These are phyloP conservation scores for Cercospora sesami DNA, from an alignment of 2,329 filamentous ascomycete genomes.

Conservation along the genomic window DNA sequence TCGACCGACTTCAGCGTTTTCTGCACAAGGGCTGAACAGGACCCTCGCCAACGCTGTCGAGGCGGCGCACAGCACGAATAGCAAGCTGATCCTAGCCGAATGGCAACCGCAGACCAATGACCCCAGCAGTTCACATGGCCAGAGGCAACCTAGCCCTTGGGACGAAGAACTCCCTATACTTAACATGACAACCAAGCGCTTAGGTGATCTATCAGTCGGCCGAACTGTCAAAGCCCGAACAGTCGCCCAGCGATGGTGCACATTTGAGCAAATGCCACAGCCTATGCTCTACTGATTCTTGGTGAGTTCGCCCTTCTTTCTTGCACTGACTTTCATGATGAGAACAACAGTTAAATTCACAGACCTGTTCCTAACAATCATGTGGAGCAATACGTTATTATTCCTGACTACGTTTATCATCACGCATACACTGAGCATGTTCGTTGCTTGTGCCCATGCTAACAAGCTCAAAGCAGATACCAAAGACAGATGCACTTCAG, in stretches of 20 bases:
- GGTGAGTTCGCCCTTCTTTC: conserved; percentile 1
- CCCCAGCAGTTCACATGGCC: not conserved
- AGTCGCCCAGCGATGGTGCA: conserved; percentile 50
- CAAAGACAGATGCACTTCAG: not conserved
- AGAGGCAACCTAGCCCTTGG: conserved; percentile 39
- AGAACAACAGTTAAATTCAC: conserved; percentile 31
- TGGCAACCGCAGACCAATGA: not conserved
- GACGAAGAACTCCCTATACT: conserved; percentile 50
- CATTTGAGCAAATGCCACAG: conserved; percentile 29
- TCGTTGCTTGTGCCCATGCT: not conserved
- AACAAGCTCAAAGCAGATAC: not conserved
- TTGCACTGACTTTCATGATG: conserved; percentile 24
- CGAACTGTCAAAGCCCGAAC: conserved; percentile 47
- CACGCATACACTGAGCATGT: not conserved
- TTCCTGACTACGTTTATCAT: not conserved
- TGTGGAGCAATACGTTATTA: conserved; percentile 29
- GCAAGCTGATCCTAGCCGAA: conserved; percentile 47
- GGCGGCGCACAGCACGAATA: conserved; percentile 47
- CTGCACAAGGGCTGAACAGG: conserved; percentile 67
- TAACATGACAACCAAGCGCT: conserved; percentile 48
- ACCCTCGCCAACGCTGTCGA: conserved; percentile 66
- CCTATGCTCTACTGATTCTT: not conserved
- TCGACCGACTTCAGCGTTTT: conserved; percentile 69
- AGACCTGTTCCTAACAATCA: conserved; percentile 37
- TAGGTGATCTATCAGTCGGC: conserved; percentile 46